phyloP scores from a whole-genome alignment of 345 rosid genomes.

The Trapa incisa region DNA sequence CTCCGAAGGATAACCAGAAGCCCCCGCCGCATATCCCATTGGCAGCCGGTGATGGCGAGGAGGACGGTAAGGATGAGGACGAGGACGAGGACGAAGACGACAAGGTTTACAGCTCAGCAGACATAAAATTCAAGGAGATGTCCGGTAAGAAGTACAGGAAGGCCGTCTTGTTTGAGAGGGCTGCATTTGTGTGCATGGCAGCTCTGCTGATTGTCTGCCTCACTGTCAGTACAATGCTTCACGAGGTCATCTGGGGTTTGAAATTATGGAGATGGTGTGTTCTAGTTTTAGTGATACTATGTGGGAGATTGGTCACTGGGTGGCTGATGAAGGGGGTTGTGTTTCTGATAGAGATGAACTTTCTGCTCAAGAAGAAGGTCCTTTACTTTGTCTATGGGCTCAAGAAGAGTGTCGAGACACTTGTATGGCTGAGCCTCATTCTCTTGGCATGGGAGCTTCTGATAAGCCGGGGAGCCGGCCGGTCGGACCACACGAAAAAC shows the following conservation, averaged over 20 bases:
- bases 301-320: conserved; percentile 37
- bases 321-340: conserved; percentile 37
- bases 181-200: conserved; percentile 14
- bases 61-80: conserved; percentile 30
- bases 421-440: conserved; percentile 35
- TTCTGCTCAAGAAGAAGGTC: conserved; percentile 49
- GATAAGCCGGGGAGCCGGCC: conserved; percentile 29
- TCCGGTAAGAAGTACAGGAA: conserved; percentile 22
- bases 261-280: conserved; percentile 51
- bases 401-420: conserved; percentile 37
- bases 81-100: conserved; percentile 37
- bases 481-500: conserved; percentile 21
- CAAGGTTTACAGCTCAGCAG: conserved; percentile 31
- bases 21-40: conserved; percentile 37
- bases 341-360: conserved; percentile 45
- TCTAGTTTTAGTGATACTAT: conserved; percentile 30
- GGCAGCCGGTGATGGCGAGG: conserved; percentile 19
- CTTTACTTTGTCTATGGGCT: conserved; percentile 44
- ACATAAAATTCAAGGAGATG: conserved; percentile 15
- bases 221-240: conserved; percentile 18
- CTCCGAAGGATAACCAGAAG: conserved; percentile 19
- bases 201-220: conserved; percentile 28
- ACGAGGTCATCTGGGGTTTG: conserved; percentile 25
- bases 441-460: conserved; percentile 45
- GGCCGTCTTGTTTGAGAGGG: conserved; percentile 18